phyloP scores from a whole-genome alignment of 805 yeast genomes.

The Spathaspora hagerdaliae region DNA sequence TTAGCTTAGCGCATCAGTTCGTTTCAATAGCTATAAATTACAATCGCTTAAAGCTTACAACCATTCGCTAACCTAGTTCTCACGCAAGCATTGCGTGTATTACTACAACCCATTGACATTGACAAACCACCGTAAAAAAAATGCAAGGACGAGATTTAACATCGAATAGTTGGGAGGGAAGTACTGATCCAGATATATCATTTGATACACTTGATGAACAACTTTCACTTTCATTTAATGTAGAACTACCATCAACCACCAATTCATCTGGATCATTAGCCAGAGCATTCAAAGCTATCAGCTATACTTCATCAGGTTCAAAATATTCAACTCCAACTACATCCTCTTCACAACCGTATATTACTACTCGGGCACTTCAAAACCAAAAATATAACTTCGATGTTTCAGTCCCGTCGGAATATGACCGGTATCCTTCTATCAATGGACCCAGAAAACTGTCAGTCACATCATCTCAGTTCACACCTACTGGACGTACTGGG shows the following conservation, averaged over 20 bases:
- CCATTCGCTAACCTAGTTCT: no score
- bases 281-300: neutral
- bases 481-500: no score
- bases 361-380: no score
- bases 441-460: neutral
- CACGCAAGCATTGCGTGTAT: no score
- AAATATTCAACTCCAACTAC: neutral
- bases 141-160: neutral
- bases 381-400: neutral
- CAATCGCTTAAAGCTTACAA: no score
- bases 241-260: neutral
- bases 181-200: neutral
- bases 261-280: neutral
- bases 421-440: conserved; percentile 64
- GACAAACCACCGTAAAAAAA: neutral
- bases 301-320: neutral
- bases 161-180: neutral
- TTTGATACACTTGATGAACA: neutral
- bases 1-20: no score
- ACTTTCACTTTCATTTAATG: neutral
- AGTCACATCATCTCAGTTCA: neutral
- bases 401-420: conserved; percentile 43
- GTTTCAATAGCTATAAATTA: no score
- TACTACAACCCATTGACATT: no score
- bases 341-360: neutral